Base-by-base conservation (phyloP, 116 monocot genomes). In the Cymodocea nodosa region DNA sequence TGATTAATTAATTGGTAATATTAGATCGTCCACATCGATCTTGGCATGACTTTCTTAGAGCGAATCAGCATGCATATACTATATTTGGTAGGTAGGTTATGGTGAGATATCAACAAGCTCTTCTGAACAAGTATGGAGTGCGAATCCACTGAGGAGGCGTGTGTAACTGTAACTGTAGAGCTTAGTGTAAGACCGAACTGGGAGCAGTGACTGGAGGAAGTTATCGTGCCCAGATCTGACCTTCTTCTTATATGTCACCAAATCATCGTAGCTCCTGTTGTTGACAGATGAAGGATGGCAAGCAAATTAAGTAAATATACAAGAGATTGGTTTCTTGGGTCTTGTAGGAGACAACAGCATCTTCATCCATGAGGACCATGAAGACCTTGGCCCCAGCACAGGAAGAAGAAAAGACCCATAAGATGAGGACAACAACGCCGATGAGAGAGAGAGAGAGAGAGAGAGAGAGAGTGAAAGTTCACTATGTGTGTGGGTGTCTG, bases 101-200 rank as follows among this genome's bases (percentile, higher is more conserved):
- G 1, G 9, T 4, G 11, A 44, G 44, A 44, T 2, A 37, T 44
- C 11, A 0, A 44, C 11, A 11, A 25, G 9, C 85, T 78, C 65
- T 56, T 78, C 71, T 58, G 85, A 82, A 60, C 74, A 59, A 15
- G 78, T 78, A 63, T 89, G 80, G 60, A 89, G 48, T 9, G 89
- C 89, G 65, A 89, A 89, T 62, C 89, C 89, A 76, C 81, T 85
- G 71, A 89, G 67, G 24, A 89, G 69, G 69, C 78, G 85, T 14
- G 85, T 89, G 74, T 89, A 89, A 66, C 89, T 89, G 74, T 89
- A 89, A 66, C 89, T 89, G 67, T 89, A 89, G 56, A 85, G 76
- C 60, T 89, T 89, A 44, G 77, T 83, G 52, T 85, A 89, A 23
- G 83, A 82, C 5, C 81, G 85, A 30, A 66, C 64, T 8, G 80